Evolutionary conservation across 306 rosid species (phyloP), one percentile per base, ranked within the genome.

Genomic region (Lathyrus tuberosus): DNA sequence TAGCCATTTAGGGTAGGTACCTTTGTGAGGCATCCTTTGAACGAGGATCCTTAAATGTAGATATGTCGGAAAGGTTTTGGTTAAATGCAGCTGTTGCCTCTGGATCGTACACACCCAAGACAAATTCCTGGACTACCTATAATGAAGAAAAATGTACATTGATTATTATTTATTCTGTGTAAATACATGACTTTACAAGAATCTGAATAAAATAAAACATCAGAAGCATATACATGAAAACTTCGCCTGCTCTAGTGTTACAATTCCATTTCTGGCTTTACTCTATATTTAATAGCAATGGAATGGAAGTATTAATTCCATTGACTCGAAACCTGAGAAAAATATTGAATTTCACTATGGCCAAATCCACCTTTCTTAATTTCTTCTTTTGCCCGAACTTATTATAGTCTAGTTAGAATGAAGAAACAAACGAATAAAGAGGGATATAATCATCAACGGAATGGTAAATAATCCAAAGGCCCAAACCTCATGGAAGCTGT

Each of bases 11-110:
- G 12, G 44, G 73, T 83, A 64, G 75, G 68, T 80, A 88, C 99
- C 96, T 88, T 83, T 88, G 96, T 67, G 96, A 88, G 63, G 97
- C 96, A 60, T 94, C 99, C 78, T 87, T 87, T 26, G 97, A 90
- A 72, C 92, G 97, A 60, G 97, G 97, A 84, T 94, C 97, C 74
- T 90, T 89, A 67, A 90, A 75, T n/a, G 84, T 77, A 70, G 99
- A 88, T 75, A 91, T 80, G 79, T 94, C 92, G 13, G 99, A 90
- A 42, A 90, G 90, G 77, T 94, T 94, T 80, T 77, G 83, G 81
- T 94, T 88, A 76, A 77, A 78, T 53, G 82, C 85, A 73, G 91
- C 86, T 10, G 97, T 94, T 68, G 92, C 95, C 80, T 90, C 97
- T 0, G 81, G 89, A 84, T 94, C 95, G 70, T 79, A 94, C 46